These are phyloP conservation scores for Apiospora koreana DNA, from an alignment of 2,329 filamentous ascomycete species.

Conservation along the genomic window DNA sequence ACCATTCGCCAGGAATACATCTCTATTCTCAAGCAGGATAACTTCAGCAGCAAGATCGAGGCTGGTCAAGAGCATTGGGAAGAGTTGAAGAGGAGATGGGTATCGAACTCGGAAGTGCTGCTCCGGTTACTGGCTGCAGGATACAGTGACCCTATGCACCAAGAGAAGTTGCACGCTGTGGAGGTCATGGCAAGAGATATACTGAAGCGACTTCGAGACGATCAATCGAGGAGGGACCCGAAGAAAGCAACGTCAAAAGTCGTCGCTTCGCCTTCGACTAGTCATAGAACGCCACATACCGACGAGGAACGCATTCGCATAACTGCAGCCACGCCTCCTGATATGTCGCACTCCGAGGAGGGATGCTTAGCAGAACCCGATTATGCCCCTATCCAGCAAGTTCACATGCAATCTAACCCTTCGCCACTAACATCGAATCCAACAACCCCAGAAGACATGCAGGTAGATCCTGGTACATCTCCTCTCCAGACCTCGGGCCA, in stretches of 20 bases:
- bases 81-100: slow-evolving; percentile 69
- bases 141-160: slow-evolving; percentile 52
- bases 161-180: slow-evolving; percentile 62
- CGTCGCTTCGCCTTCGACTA: background rate
- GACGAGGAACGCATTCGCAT: background rate
- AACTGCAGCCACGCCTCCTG: background rate
- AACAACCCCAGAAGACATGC: background rate
- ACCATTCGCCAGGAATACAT: slow-evolving; percentile 68
- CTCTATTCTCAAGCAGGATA: slow-evolving; percentile 62
- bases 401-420: background rate
- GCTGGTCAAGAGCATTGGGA: slow-evolving; percentile 72
- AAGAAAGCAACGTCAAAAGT: slow-evolving; percentile 11
- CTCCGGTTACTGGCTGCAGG: slow-evolving; percentile 51
- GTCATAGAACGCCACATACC: background rate
- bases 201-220: slow-evolving; percentile 74
- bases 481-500: background rate
- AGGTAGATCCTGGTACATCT: background rate
- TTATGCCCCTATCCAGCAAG: background rate
- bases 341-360: background rate
- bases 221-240: slow-evolving; percentile 58
- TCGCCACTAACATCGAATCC: background rate
- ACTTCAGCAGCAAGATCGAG: slow-evolving; percentile 74
- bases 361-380: background rate
- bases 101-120: slow-evolving; percentile 56
- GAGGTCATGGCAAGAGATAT: slow-evolving; percentile 75